phyloP scores from a whole-genome alignment of 805 yeast species.

The Metschnikowia picachoensis region DNA sequence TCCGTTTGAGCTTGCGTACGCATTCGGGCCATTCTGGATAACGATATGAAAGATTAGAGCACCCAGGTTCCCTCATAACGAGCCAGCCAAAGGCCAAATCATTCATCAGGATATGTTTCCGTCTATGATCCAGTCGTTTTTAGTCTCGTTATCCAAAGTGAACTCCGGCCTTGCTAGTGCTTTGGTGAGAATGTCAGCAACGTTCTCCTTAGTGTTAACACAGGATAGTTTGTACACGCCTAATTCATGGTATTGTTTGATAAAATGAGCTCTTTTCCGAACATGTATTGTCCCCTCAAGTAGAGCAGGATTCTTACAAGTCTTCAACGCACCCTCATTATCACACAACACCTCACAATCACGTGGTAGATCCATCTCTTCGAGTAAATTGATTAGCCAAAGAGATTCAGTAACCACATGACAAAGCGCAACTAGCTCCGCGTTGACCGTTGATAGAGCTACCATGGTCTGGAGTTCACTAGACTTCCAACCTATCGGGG shows the following conservation, averaged over 20 bases:
- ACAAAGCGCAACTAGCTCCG: background rate
- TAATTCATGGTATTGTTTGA: background rate
- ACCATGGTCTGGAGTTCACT: background rate
- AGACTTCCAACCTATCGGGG: background rate
- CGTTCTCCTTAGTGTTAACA: conserved; percentile 2
- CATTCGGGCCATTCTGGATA: too few species aligned
- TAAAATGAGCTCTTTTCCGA: conserved; percentile 1
- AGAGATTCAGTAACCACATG: background rate
- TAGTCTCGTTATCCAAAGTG: too few species aligned
- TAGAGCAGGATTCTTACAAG: background rate
- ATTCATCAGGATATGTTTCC: too few species aligned
- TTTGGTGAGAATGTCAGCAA: conserved; percentile 2
- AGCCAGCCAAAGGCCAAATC: too few species aligned
- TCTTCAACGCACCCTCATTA: conserved; percentile 1
- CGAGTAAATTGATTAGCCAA: background rate
- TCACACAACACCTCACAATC: background rate
- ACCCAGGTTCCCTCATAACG: too few species aligned
- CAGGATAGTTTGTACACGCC: background rate
- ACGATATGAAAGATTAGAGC: too few species aligned
- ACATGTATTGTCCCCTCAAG: too few species aligned
- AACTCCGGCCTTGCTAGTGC: background rate
- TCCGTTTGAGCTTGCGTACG: too few species aligned
- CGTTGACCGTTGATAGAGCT: conserved; percentile 1
- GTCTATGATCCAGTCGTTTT: too few species aligned
- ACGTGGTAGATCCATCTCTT: background rate